phyloP scores from a whole-genome alignment of 2,329 filamentous ascomycete species.

The Fusarium concolor region DNA sequence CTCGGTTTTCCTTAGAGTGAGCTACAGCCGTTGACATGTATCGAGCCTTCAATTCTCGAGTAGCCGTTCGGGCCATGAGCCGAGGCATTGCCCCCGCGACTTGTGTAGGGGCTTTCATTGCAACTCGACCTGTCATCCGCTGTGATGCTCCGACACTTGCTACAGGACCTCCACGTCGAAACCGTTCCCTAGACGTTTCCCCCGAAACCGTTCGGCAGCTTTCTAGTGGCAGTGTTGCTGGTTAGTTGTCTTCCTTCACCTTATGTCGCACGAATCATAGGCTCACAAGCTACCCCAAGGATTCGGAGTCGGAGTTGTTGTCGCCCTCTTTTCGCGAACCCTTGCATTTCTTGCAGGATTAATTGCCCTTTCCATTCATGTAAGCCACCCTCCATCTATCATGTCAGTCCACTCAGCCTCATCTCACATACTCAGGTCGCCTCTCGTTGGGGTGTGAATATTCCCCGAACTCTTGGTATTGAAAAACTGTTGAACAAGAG shows the following conservation, averaged over 20 bases:
- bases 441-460: slow-evolving; percentile 57
- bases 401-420: background rate
- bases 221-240: slow-evolving; percentile 66
- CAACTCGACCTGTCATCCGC: slow-evolving; percentile 43
- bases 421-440: slow-evolving; percentile 53
- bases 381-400: slow-evolving; percentile 51
- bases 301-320: slow-evolving; percentile 70
- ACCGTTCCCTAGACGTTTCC: slow-evolving; percentile 38
- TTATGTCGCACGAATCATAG: background rate
- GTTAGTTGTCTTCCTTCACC: slow-evolving; percentile 48
- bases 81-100: slow-evolving; percentile 46
- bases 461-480: slow-evolving; percentile 53
- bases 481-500: slow-evolving; percentile 54
- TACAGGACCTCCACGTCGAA: slow-evolving; percentile 28
- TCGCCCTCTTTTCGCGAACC: slow-evolving; percentile 77
- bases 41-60: slow-evolving; percentile 37
- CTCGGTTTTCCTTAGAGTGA: background rate
- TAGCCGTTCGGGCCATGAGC: slow-evolving; percentile 43
- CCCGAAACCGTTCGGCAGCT: slow-evolving; percentile 59
- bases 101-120: slow-evolving; percentile 44
- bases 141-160: slow-evolving; percentile 46
- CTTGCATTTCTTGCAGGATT: slow-evolving; percentile 75
- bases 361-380: slow-evolving; percentile 72
- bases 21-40: slow-evolving; percentile 31
- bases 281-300: slow-evolving; percentile 56